phyloP scores from a whole-genome alignment of 768 basidiomycete genomes.

The Russula compacta region DNA sequence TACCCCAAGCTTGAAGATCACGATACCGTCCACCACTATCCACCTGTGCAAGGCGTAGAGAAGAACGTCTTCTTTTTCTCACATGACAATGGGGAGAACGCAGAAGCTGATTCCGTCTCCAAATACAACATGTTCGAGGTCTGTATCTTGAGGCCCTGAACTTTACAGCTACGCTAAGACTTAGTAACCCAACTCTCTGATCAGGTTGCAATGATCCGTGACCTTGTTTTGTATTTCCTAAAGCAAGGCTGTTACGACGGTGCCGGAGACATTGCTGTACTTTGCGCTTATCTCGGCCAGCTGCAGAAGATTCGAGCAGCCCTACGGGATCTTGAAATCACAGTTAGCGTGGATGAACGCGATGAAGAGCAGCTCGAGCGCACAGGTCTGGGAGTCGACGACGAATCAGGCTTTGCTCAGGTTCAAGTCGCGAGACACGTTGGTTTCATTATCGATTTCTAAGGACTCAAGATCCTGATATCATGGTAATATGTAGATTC shows the following conservation, averaged over 20 bases:
- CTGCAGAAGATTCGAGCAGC: conserved; percentile 37
- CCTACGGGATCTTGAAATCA: conserved; percentile 35
- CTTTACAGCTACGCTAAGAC: too few species aligned
- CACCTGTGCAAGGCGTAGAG: conserved; percentile 49
- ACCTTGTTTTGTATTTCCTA: conserved; percentile 45
- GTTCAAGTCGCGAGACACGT: conserved; percentile 48
- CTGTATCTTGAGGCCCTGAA: not conserved
- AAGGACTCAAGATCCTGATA: not conserved
- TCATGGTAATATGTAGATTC: conserved; percentile 35
- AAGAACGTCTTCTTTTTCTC: conserved; percentile 62
- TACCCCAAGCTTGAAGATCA: conserved; percentile 57
- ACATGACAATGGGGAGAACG: conserved; percentile 53
- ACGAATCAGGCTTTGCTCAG: conserved; percentile 33
- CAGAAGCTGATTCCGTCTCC: conserved; percentile 50
- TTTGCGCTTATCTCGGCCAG: conserved; percentile 47
- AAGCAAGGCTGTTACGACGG: conserved; percentile 41
- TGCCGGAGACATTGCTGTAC: conserved; percentile 44
- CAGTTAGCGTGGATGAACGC: conserved; percentile 59
- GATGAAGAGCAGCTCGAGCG: conserved; percentile 54
- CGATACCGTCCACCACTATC: conserved; percentile 40
- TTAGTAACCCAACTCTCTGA: not conserved
- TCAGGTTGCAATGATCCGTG: conserved; percentile 38
- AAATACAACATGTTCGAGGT: conserved; percentile 67
- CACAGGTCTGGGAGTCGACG: conserved; percentile 36
- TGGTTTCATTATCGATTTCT: conserved; percentile 16